Conservation (phyloP, 2,329 filamentous ascomycete genomes). For the Aspergillus latus region DNA sequence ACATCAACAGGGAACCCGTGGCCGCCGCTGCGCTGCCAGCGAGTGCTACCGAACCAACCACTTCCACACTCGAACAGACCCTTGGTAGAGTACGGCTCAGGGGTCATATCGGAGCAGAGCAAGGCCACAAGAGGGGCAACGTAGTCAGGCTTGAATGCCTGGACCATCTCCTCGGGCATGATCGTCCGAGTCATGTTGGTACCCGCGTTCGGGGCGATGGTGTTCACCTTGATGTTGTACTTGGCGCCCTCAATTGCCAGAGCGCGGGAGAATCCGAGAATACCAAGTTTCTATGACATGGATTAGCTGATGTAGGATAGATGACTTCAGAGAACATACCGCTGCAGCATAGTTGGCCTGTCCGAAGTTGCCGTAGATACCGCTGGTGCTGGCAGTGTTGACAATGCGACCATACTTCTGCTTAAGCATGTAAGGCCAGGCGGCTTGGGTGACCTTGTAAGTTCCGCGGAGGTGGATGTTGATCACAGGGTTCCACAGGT, state of each 20-base stretch:
- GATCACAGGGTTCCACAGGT: constrained; percentile 86
- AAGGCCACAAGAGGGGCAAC: constrained; percentile 90
- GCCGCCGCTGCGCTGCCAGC: constrained; percentile 91
- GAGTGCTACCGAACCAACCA: constrained; percentile 86
- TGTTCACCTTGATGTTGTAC: constrained; percentile 98
- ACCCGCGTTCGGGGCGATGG: constrained; percentile 94
- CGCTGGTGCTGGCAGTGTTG: constrained; percentile 95
- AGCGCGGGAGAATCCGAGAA: constrained; percentile 91
- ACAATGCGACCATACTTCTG: constrained; percentile 97
- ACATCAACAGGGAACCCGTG: constrained; percentile 89
- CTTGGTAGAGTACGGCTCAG: constrained; percentile 72
- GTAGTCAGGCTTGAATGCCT: constrained; percentile 99
- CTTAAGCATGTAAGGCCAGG: constrained; percentile 96
- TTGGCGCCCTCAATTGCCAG: constrained; percentile 91
- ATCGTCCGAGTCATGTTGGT: constrained; percentile 93
- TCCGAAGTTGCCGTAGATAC: constrained; percentile 98
- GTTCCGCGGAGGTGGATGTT: constrained; percentile 92
- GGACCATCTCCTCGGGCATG: constrained; percentile 94
- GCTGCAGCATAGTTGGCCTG: constrained; percentile 96
- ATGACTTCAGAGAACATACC: constrained; percentile 52
- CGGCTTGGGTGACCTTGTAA: constrained; percentile 95
- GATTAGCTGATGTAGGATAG: constrained; percentile 7
- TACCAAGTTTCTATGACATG: constrained; percentile 70
- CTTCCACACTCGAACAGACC: constrained; percentile 92
- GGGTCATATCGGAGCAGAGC: constrained; percentile 82